phyloP scores from a whole-genome alignment of 2,329 filamentous ascomycete species.

The Didymella keratinophila region DNA sequence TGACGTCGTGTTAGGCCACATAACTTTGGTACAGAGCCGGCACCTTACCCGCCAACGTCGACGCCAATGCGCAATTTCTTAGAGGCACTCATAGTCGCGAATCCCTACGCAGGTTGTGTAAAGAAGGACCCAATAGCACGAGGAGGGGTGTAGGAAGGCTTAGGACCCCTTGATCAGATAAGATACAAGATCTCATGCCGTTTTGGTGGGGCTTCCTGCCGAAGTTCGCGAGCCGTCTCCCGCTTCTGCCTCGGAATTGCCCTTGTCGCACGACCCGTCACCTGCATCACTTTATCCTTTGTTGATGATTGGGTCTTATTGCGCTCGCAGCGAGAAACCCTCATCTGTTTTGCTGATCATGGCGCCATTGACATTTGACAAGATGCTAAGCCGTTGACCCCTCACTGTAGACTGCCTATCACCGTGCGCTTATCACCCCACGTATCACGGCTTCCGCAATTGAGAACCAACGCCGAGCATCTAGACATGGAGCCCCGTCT shows the following conservation, averaged over 20 bases:
- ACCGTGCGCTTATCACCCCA: conserved; percentile 4
- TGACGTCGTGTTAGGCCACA: conserved; percentile 12
- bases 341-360: conserved; percentile 5
- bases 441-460: conserved; percentile 14
- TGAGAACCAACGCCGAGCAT: conserved; percentile 4
- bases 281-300: neutral
- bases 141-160: conserved; percentile 4
- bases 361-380: conserved; percentile 3
- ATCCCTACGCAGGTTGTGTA: neutral
- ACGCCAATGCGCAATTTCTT: conserved; percentile 53
- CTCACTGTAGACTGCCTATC: conserved; percentile 7
- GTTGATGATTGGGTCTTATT: neutral
- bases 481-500: neutral
- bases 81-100: conserved; percentile 20
- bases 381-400: conserved; percentile 1
- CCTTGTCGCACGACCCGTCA: neutral
- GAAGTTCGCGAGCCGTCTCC: conserved; percentile 4
- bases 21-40: neutral
- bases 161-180: conserved; percentile 14
- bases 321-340: neutral
- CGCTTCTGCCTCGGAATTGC: neutral
- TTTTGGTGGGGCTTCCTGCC: conserved; percentile 8
- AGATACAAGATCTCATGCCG: conserved; percentile 2
- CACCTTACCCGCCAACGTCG: conserved; percentile 53
- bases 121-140: conserved; percentile 7